Base-by-base conservation (phyloP, 139 green algal species). In the Pleodorina starrii region DNA sequence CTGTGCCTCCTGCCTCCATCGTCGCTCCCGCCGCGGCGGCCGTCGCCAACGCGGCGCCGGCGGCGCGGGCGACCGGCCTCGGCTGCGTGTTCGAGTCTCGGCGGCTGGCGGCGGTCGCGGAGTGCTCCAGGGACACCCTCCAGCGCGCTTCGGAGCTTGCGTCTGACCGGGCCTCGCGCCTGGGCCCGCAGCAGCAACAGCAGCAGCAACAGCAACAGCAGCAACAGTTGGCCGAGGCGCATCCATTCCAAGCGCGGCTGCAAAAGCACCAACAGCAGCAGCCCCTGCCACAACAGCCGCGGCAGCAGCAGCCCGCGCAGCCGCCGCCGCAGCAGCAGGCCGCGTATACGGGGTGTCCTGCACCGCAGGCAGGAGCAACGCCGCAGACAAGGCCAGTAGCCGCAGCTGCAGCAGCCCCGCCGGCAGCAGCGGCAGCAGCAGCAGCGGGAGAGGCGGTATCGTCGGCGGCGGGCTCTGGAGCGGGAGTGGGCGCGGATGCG, bases 81-180 rank as follows among this genome's bases (percentile, higher is more conserved):
- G n/a, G n/a, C n/a, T n/a, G n/a, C n/a, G n/a, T 10, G 25, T 7
- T 32, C 68, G 14, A 17, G 35, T 7, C 7, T 76, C 32, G 4
- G 35, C 42, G 23, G 40, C 14, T 80, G 72, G 7, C n/a, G 19
- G 40, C 40, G 38, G 76, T 69, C 29, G 48, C 32, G 35, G 48
- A 69, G 27, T n/a, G 6, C 9, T 46, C 74, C 29, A 51, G 7
- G 48, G 76, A 84, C 48, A 6, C 71, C 7, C 40, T 84, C 40
- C 76, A 69, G 19, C 50, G 36, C n/a, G 76, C 76, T 57, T 35
- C 76, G 76, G 48, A 84, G 48, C 76, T 84, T 48, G 50, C 32
- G 11, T 84, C 76, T 66, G 54, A 66, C 25, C 54, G 54, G 54
- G 54, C n/a, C n/a, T 46, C 54, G 76, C 76, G 27, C 6, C 76